Conservation (phyloP, 1,284 basidiomycete genomes). For the Ustilago sp. region DNA sequence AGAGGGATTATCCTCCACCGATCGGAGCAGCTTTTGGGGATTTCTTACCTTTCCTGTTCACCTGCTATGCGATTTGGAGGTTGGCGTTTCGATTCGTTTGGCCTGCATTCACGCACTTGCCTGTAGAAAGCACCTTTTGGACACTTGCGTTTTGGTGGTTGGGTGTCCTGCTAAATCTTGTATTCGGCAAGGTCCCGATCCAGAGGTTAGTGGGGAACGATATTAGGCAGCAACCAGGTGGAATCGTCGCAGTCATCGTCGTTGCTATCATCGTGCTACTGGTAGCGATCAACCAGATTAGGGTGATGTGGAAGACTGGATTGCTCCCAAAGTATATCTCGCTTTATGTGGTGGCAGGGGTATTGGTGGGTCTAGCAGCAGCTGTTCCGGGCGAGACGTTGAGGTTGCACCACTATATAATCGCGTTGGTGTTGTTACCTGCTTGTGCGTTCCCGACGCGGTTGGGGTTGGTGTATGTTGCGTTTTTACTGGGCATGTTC, state of each 20-base stretch:
- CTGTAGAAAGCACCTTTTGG: conserved; percentile 80
- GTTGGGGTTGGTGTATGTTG: conserved; percentile 81
- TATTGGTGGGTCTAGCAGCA: conserved; percentile 77
- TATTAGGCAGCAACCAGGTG: conserved; percentile 77
- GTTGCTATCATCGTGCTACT: conserved; percentile 74
- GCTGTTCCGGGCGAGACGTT: conserved; percentile 75
- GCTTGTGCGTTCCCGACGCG: conserved; percentile 84
- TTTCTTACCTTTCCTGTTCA: conserved; percentile 83
- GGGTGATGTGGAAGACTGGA: conserved; percentile 85
- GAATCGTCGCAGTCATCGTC: conserved; percentile 79
- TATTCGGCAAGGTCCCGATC: conserved; percentile 63
- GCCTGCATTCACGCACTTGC: conserved; percentile 77
- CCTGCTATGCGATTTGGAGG: conserved; percentile 83
- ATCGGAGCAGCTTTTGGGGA: conserved; percentile 79
- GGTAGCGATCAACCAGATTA: conserved; percentile 77
- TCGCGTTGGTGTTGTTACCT: conserved; percentile 80
- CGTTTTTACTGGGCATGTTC: conserved; percentile 84
- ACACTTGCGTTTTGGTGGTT: conserved; percentile 85
- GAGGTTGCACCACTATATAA: conserved; percentile 74
- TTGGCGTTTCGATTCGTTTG: conserved; percentile 80
- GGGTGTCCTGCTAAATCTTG: conserved; percentile 72
- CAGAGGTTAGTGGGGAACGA: conserved; percentile 78
- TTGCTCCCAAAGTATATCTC: conserved; percentile 78
- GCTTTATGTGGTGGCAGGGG: conserved; percentile 74
- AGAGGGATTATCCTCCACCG: conserved; percentile 72